Base-by-base conservation (phyloP, 2,329 filamentous ascomycete genomes). In the Xylaria sp. region DNA sequence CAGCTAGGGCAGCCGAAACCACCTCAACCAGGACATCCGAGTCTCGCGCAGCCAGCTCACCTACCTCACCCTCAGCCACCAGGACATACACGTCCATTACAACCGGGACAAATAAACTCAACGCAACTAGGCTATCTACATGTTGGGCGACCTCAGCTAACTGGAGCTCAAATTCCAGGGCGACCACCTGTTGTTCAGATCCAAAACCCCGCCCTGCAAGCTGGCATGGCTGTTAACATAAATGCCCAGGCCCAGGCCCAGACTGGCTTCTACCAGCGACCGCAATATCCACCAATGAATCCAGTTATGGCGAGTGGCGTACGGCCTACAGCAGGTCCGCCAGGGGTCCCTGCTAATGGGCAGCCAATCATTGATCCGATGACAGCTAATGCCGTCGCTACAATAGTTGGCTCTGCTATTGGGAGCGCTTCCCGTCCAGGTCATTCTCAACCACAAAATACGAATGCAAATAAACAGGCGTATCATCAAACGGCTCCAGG, bases 171-270 rank as follows among this genome's bases (percentile, higher is more conserved):
- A 55, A 63, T 60, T 2, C 64, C 60, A n/a, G 68, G 68, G 1
- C 67, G 69, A 57, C 72, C 72, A 42, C 63, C 69, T 46, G 54
- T 64, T n/a, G 62, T 66, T 28, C 68, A 73, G 21, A 72, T 65
- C 21, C 69, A 73, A 21, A 72, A 70, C 12, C 64, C 68, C 19
- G 12, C 53, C 59, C 57, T 35, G 49, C 56, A 52, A 2, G 33
- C 50, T n/a, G 69, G 68, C 15, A 33, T 57, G 23, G 46, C 65
- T 38, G 31, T 57, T 35, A 71, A 69, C 42, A 38, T 63, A 25
- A 67, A 61, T 14, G 47, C 51, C 40, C 67, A 67, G 52, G 58
- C 35, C 4, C 67, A 67, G 43, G 52, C 57, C 7, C 67, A 68
- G 43, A n/a, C 60, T 38, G n/a, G 51, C 21, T 42, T 57, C 9